Conservation (phyloP, 768 basidiomycete genomes). For the Podaxis sp. region DNA sequence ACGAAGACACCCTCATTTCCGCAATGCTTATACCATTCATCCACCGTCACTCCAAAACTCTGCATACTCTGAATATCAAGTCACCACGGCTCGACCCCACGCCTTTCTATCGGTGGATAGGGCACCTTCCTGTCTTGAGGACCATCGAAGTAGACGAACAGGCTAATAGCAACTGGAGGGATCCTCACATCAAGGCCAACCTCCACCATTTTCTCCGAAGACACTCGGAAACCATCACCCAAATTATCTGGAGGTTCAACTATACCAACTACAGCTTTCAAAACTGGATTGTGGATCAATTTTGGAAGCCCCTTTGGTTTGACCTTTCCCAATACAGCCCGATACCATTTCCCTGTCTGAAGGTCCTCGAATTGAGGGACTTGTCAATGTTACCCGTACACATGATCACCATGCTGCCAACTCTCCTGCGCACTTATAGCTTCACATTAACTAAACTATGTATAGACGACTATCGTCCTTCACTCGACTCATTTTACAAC, state of each 20-base stretch:
- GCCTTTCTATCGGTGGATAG: background rate
- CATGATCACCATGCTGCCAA: background rate
- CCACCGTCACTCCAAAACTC: background rate
- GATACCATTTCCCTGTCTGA: background rate
- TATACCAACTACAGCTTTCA: no score
- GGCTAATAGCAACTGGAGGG: background rate
- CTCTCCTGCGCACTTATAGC: background rate
- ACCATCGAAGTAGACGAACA: background rate
- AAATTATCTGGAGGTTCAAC: background rate
- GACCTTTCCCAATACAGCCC: background rate
- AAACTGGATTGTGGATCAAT: no score
- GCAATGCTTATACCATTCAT: background rate
- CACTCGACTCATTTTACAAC: background rate
- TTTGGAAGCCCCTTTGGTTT: background rate
- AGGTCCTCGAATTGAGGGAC: background rate
- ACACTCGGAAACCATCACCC: background rate
- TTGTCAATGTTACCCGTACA: background rate
- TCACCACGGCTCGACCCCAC: background rate
- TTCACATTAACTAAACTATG: background rate
- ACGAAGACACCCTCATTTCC: background rate
- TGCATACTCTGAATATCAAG: background rate
- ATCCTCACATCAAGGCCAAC: background rate
- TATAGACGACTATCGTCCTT: background rate
- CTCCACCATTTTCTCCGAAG: background rate
- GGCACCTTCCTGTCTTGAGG: background rate